phyloP scores from a whole-genome alignment of 805 yeast species.

The Jamesozyma gamospora region DNA sequence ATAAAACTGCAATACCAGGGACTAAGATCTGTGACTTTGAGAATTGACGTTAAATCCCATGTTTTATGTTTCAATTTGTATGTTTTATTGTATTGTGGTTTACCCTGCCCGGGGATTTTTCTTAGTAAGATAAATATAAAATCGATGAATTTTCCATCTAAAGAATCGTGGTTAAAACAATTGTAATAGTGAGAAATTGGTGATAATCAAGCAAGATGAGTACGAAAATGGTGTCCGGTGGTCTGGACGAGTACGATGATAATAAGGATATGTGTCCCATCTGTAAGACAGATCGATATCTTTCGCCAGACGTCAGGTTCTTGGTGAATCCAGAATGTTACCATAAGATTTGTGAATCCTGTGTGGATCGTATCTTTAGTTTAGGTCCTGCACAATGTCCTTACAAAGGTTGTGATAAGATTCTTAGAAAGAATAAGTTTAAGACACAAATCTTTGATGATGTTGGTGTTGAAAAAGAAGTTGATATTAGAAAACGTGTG shows the following conservation, averaged over 20 bases:
- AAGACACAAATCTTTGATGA: slow-evolving; percentile 92
- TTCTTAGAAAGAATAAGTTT: slow-evolving; percentile 76
- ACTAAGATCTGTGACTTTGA: too few relatives aligned
- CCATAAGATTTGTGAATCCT: slow-evolving; percentile 93
- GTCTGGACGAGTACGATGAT: slow-evolving; percentile 39
- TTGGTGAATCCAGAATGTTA: slow-evolving; percentile 95
- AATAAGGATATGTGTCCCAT: slow-evolving; percentile 87
- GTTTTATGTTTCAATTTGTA: too few relatives aligned
- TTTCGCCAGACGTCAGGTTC: slow-evolving; percentile 87
- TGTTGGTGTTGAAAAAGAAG: slow-evolving; percentile 79
- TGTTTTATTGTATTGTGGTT: too few relatives aligned
- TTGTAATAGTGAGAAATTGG: too few relatives aligned
- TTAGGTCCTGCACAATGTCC: slow-evolving; percentile 97
- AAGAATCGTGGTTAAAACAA: too few relatives aligned
- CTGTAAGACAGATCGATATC: slow-evolving; percentile 88
- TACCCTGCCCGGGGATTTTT: too few relatives aligned
- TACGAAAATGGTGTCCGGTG: slow-evolving; percentile 2
- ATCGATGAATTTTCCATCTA: too few relatives aligned
- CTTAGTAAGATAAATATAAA: too few relatives aligned
- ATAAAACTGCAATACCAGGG: too few relatives aligned
- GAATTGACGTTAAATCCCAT: too few relatives aligned
- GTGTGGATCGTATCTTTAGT: slow-evolving; percentile 90
- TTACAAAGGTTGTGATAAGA: slow-evolving; percentile 80
- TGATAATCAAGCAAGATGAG: background rate
- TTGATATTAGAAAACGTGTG: slow-evolving; percentile 78